Conservation (phyloP, 2,329 filamentous ascomycete species). For the Bipolaris victoriae region DNA sequence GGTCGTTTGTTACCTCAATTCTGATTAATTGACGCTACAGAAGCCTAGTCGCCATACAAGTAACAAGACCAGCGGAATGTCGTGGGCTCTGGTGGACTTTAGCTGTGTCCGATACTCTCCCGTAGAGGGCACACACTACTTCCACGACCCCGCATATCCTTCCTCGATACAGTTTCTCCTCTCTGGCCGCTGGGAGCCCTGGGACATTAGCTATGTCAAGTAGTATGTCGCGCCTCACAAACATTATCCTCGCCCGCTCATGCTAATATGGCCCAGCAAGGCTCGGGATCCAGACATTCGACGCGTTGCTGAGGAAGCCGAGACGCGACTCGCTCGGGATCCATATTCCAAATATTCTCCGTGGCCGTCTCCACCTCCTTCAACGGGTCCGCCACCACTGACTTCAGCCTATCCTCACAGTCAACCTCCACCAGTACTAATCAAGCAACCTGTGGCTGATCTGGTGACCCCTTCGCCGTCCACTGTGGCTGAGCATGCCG, state of each 20-base stretch:
- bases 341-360: constrained; percentile 26
- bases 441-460: neutral
- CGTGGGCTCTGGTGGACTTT: constrained; percentile 37
- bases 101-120: constrained; percentile 37
- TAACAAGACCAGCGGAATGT: constrained; percentile 30
- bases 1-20: constrained; percentile 12
- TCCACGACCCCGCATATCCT: constrained; percentile 37
- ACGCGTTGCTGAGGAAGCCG: constrained; percentile 38
- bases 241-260: neutral
- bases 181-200: constrained; percentile 40
- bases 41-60: neutral
- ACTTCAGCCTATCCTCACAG: neutral
- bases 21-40: constrained; percentile 2
- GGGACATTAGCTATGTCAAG: constrained; percentile 41
- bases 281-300: constrained; percentile 39
- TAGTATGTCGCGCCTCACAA: constrained; percentile 25
- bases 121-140: constrained; percentile 40
- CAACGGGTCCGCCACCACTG: constrained; percentile 8
- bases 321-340: constrained; percentile 27
- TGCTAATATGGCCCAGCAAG: constrained; percentile 27
- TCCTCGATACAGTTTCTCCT: constrained; percentile 40
- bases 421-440: constrained; percentile 8
- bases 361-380: constrained; percentile 31
- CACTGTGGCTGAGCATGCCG: constrained; percentile 5
- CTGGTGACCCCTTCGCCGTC: constrained; percentile 15